Base-by-base conservation (phyloP, 345 rosid species). In the Excoecaria agallocha region DNA sequence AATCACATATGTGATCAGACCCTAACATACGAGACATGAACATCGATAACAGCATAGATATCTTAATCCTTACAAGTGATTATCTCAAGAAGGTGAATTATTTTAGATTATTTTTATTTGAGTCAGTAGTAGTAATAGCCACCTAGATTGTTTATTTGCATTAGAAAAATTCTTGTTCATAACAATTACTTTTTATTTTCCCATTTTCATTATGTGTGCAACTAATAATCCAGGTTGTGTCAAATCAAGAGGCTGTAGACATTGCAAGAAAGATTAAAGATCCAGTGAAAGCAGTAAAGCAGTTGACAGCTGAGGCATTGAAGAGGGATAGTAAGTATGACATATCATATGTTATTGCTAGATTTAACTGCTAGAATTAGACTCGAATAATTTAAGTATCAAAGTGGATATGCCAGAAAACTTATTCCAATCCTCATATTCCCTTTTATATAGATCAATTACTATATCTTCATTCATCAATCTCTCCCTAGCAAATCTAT, bases 221-320 rank as follows among this genome's bases (percentile, higher is more conserved):
- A 30, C 41, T 78, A 68, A 64, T 60, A 43, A 80, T 75, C 75
- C 80, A 84, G 96, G 96, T 91, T 65, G 85, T 91, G 90, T 73
- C 84, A 35, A 91, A 91, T 82, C 92, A 91, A 84, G 96, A 89
- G 79, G 96, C 93, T 10, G 76, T 89, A 59, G 90, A 91, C 69
- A 82, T 91, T 10, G 96, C 89, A 8, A 91, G 85, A 80, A 86
- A 79, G 80, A 69, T 83, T 58, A 89, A 81, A 82, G 90, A 91
- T 80, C 96, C 96, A 24, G 52, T 79, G 82, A 89, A 87, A 82
- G 96, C 96, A 68, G 92, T 93, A 1, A 91, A 89, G 84, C 90
- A 87, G 76, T 70, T 89, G 74, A 89, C 87, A 3, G 62, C 86
- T 0, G 93, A 90, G 81, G 93, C 93, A 15, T 43, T 91, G 46